Base-by-base conservation (phyloP, 768 basidiomycete genomes). In the Tricholoma furcatifolium region DNA sequence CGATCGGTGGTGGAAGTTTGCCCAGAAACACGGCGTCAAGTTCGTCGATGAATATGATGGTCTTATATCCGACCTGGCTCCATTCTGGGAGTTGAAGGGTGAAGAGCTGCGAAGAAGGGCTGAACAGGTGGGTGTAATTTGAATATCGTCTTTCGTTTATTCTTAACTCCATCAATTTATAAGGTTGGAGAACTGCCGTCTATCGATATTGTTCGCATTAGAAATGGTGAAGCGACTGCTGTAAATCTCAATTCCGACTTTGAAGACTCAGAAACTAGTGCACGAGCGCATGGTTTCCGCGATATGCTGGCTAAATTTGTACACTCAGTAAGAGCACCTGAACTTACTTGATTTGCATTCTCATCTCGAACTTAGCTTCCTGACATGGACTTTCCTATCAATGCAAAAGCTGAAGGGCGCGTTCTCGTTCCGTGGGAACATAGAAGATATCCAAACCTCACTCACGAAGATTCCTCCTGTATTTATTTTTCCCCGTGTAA, bases 371-470 rank as follows among this genome's bases (percentile, higher is more conserved):
- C 8, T 2, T 64, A 93, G 85, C 79, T 98, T 4, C 95, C 96
- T 11, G 85, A 98, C 73, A 86, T 99, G 86, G 89, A 97, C 61
- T 85, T 99, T 58, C 84, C 97, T 0, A 84, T 99, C 70, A 98
- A 98, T 61, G 84, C 90, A 20, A 90, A 88, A 71, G 89, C 94
- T 0, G 97, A 98, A 71, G 92, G 96, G 10, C 86, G 97, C 14
- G 84, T 99, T 7, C 76, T 99, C 12, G 87, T 96, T 4, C 90
- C 93, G 38, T 97, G 94, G 93, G 93, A 96, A 65, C 83, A 91
- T 60, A 76, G 76, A n/a, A 65, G 72, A 35, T 85, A 81, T 62
- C 80, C 88, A 6, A 95, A 94, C 64, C 67, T 85, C 43, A 90
- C 93, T 4, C 43, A 57, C 2, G 69, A 75, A 56, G 70, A 78